These are phyloP conservation scores for Ceratocystiopsis sp. DNA, from an alignment of 2,329 filamentous ascomycete species.

Conservation along the genomic window DNA sequence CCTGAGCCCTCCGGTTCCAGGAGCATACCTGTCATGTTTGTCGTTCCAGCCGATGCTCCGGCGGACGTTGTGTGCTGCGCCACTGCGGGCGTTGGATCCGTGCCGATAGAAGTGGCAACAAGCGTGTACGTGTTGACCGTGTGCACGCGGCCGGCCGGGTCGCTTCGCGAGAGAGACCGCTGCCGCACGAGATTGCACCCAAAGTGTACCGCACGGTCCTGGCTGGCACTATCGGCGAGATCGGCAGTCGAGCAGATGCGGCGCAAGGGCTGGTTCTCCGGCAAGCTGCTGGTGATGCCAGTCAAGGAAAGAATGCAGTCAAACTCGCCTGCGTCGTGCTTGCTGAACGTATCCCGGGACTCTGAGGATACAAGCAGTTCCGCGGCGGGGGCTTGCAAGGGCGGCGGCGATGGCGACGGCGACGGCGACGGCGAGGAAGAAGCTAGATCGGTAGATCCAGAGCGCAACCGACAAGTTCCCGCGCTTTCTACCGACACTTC, in stretches of 20 bases:
- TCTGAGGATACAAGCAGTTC: neutral
- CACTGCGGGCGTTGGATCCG: too few species aligned
- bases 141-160: conserved; percentile 9
- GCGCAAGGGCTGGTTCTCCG: conserved; percentile 1
- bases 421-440: neutral
- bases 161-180: conserved; percentile 13
- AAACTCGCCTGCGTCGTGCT: conserved; percentile 31
- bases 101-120: conserved; percentile 21
- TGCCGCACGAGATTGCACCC: conserved; percentile 36
- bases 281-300: conserved; percentile 3
- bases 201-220: conserved; percentile 21
- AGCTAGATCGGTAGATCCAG: neutral
- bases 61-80: too few species aligned
- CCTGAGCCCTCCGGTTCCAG: neutral
- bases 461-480: neutral
- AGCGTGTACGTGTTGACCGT: conserved; percentile 26
- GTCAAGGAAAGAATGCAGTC: conserved; percentile 30
- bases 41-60: neutral
- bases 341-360: conserved; percentile 8
- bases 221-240: conserved; percentile 1
- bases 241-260: conserved; percentile 4
- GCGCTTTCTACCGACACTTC: neutral
- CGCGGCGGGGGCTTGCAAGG: neutral
- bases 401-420: too few species aligned
- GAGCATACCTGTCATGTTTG: neutral